These are phyloP conservation scores for Collybiopsis confluens DNA, from an alignment of 768 basidiomycete species.

Conservation along the genomic window DNA sequence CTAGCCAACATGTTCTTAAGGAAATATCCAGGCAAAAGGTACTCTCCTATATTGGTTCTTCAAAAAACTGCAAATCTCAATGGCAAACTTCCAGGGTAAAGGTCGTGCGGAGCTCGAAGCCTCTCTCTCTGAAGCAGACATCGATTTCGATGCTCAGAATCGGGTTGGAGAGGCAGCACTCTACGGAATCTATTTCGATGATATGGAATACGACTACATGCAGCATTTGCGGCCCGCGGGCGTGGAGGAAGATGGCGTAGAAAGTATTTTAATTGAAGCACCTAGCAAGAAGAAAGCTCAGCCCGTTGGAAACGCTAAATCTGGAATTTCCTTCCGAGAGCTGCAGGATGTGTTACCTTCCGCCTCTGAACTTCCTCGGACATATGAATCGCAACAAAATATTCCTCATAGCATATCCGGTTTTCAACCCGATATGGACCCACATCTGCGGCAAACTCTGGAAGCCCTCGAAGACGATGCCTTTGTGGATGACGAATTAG, in stretches of 20 bases:
- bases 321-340: conserved; percentile 46
- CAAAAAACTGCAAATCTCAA: too few species aligned
- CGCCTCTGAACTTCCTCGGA: conserved; percentile 64
- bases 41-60: too few species aligned
- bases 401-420: conserved; percentile 82
- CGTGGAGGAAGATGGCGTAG: conserved; percentile 72
- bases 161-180: conserved; percentile 83
- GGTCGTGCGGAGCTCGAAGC: conserved; percentile 77
- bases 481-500: conserved; percentile 75
- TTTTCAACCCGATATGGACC: conserved; percentile 95
- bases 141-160: conserved; percentile 39
- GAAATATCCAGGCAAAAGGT: conserved; percentile 55
- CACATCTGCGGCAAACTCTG: conserved; percentile 85
- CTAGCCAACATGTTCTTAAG: conserved; percentile 86
- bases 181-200: conserved; percentile 93
- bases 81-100: conserved; percentile 53
- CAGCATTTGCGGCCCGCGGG: conserved; percentile 86
- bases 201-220: conserved; percentile 98
- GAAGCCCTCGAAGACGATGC: conserved; percentile 96
- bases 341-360: conserved; percentile 72
- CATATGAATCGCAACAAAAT: conserved; percentile 71
- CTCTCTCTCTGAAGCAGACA: conserved; percentile 42
- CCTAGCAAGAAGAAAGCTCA: conserved; percentile 26
- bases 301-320: conserved; percentile 32
- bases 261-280: conserved; percentile 79